A percentile compares a stretch with the other conserved stretches of the same genome.
These are phyloP conservation scores for Dryas octopetala DNA, from an alignment of 306 rosid genomes.

Conservation along the genomic window DNA sequence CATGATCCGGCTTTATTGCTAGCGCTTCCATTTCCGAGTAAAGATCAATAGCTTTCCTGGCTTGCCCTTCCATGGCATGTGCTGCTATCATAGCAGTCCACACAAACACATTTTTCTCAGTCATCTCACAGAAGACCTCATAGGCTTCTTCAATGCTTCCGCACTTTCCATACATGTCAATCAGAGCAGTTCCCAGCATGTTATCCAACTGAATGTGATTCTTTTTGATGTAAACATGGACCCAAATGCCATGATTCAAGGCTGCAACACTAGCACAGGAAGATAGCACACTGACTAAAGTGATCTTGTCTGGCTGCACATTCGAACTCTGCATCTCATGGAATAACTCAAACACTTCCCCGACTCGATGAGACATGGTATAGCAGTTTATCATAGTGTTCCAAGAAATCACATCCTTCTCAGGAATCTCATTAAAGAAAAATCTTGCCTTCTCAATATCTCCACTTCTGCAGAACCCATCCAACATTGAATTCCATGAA, in stretches of 20 bases:
- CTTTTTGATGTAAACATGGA: slow-evolving; percentile 30
- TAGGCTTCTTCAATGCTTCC: slow-evolving; percentile 24
- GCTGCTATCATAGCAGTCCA: slow-evolving; percentile 40
- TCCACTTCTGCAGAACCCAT: slow-evolving; percentile 32
- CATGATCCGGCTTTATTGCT: slow-evolving; percentile 26
- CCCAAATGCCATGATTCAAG: slow-evolving; percentile 33
- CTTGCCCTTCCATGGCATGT: slow-evolving; percentile 33
- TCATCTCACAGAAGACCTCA: slow-evolving; percentile 20
- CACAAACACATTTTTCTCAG: slow-evolving; percentile 23
- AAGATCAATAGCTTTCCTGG: slow-evolving; percentile 32
- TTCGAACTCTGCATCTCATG: slow-evolving; percentile 23
- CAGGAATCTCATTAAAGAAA: slow-evolving; percentile 26
- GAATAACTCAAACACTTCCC: slow-evolving; percentile 28
- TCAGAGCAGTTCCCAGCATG: slow-evolving; percentile 32
- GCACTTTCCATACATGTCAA: slow-evolving; percentile 40
- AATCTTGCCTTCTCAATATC: slow-evolving; percentile 23
- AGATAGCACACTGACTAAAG: slow-evolving; percentile 31
- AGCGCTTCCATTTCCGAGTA: slow-evolving; percentile 32
- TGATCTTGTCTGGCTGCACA: slow-evolving; percentile 26
- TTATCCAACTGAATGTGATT: slow-evolving; percentile 24
- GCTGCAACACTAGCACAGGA: slow-evolving; percentile 33
- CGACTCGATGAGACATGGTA: neutral
- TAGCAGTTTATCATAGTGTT: slow-evolving; percentile 31
- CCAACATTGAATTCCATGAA: slow-evolving; percentile 36
- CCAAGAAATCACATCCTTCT: slow-evolving; percentile 38